Percentiles rank a stretch among this genome's conserved stretches.
These are phyloP conservation scores for Pseudogymnoascus sp. DNA, from an alignment of 2,329 filamentous ascomycete genomes.

Conservation along the genomic window DNA sequence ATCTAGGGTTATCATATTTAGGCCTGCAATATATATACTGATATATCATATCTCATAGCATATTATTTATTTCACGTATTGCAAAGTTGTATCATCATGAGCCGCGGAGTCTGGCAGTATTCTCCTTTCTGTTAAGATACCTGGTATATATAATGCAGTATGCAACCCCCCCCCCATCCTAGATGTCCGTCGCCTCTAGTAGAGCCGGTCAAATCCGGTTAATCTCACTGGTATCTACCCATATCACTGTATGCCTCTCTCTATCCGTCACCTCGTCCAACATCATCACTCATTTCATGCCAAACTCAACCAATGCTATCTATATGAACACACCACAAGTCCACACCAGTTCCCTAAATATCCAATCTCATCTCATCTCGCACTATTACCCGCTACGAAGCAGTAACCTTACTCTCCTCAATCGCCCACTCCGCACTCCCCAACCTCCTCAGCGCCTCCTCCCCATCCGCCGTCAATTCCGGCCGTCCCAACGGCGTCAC, in stretches of 20 bases:
- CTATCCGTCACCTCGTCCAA: background rate
- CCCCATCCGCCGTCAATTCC: conserved; percentile 57
- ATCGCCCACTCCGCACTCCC: conserved; percentile 39
- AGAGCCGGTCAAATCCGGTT: background rate
- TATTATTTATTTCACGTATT: background rate
- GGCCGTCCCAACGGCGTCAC: conserved; percentile 56
- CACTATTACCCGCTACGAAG: conserved; percentile 15
- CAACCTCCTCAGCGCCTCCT: conserved; percentile 48
- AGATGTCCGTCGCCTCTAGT: background rate
- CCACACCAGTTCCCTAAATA: background rate
- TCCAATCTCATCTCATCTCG: background rate
- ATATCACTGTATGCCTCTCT: background rate
- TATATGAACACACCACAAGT: background rate
- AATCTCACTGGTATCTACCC: background rate
- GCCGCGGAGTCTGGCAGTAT: background rate
- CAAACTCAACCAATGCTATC: background rate
- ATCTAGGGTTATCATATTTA: background rate
- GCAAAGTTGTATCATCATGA: background rate
- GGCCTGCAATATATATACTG: background rate
- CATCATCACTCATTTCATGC: background rate
- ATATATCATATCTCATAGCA: background rate
- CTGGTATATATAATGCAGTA: background rate
- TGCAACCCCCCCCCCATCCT: background rate
- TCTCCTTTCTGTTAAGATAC: background rate
- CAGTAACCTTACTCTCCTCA: conserved; percentile 24